Percentiles rank a stretch among this genome's conserved stretches.
These are phyloP conservation scores for Chalaropsis thielavioides DNA, from an alignment of 2,329 filamentous ascomycete species.

Conservation along the genomic window DNA sequence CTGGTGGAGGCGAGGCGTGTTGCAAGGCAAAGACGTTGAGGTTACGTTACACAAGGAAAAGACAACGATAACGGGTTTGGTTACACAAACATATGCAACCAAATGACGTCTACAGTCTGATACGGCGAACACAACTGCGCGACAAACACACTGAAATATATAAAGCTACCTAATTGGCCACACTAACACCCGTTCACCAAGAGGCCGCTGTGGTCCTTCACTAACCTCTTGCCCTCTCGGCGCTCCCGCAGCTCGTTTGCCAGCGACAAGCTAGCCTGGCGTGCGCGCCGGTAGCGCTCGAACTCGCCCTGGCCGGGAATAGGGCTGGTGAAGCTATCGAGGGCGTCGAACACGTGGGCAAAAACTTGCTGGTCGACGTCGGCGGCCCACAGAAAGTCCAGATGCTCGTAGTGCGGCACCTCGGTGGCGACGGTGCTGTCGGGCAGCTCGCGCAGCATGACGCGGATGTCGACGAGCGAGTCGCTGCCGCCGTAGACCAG, in stretches of 20 bases:
- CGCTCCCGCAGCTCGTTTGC: constrained; percentile 11
- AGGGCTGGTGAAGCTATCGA: constrained; percentile 53
- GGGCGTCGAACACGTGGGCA: constrained; percentile 76
- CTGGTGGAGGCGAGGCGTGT: neutral
- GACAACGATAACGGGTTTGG: neutral
- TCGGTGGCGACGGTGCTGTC: constrained; percentile 71
- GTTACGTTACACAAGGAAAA: neutral
- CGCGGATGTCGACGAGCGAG: constrained; percentile 81
- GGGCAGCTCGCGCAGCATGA: constrained; percentile 83
- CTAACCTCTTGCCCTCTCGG: neutral
- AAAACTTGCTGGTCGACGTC: constrained; percentile 79
- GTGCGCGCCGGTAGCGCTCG: constrained; percentile 39
- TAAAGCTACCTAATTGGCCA: too few relatives aligned
- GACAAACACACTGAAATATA: too few relatives aligned
- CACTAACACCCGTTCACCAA: neutral
- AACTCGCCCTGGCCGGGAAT: constrained; percentile 45
- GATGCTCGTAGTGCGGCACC: constrained; percentile 85
- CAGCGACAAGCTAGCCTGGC: constrained; percentile 33
- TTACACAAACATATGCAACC: neutral
- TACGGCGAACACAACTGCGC: too few relatives aligned
- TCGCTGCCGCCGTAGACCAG: constrained; percentile 88
- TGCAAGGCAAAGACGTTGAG: neutral
- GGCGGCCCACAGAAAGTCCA: constrained; percentile 88
- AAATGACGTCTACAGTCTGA: neutral
- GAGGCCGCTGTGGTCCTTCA: neutral